A percentile compares a stretch with the other conserved stretches of the same genome.
Conservation (phyloP, 2,329 filamentous ascomycete genomes). For the Xylariaceae sp. region DNA sequence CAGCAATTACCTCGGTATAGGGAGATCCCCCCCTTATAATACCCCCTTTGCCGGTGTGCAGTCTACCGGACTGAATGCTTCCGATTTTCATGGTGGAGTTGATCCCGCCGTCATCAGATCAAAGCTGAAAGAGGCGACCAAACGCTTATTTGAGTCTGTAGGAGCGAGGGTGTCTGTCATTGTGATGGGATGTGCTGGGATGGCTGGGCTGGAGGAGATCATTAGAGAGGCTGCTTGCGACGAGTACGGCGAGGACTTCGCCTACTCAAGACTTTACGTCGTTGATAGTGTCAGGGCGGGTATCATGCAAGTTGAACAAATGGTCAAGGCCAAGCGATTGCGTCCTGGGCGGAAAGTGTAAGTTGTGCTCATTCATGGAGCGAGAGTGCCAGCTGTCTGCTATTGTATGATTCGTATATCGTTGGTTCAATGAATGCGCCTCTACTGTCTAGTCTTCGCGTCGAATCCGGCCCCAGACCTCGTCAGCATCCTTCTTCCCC, state of each 20-base stretch:
- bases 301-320: slow-evolving; percentile 55
- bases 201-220: slow-evolving; percentile 76
- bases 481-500: slow-evolving; percentile 75
- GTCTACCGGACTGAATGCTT: slow-evolving; percentile 74
- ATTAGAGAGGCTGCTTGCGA: slow-evolving; percentile 66
- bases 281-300: slow-evolving; percentile 76
- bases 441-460: slow-evolving; percentile 46
- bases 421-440: background rate
- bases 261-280: slow-evolving; percentile 54
- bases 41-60: slow-evolving; percentile 70
- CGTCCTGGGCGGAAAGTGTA: slow-evolving; percentile 23
- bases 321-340: slow-evolving; percentile 40
- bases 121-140: slow-evolving; percentile 66
- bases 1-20: slow-evolving; percentile 53
- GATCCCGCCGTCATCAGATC: slow-evolving; percentile 57
- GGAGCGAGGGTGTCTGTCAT: slow-evolving; percentile 53
- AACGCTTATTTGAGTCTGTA: slow-evolving; percentile 51
- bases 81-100: slow-evolving; percentile 68
- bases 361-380: slow-evolving; percentile 20
- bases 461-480: slow-evolving; percentile 77
- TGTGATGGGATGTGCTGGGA: slow-evolving; percentile 84
- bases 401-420: background rate
- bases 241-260: slow-evolving; percentile 55
- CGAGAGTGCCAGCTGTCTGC: background rate
- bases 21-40: slow-evolving; percentile 27